These are phyloP conservation scores for Flaveria floridana DNA, from an alignment of 140 eudicot species.

Conservation along the genomic window DNA sequence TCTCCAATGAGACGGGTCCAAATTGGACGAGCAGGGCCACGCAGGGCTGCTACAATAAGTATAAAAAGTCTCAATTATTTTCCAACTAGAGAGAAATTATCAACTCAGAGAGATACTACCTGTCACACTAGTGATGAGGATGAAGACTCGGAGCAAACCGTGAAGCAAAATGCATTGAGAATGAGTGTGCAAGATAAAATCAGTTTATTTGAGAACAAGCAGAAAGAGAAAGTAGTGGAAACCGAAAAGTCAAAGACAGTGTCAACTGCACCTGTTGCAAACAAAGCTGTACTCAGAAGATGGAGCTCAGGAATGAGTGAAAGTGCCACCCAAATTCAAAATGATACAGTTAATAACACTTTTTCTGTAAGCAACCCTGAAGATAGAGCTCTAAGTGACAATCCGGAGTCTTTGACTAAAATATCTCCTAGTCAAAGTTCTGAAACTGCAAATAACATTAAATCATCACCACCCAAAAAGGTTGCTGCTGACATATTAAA, in stretches of 20 bases:
- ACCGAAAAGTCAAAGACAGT: conserved; percentile 51
- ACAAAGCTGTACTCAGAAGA: conserved; percentile 83
- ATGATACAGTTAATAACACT: conserved; percentile 37
- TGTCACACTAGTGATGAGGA: conserved; percentile 54
- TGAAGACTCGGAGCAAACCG: conserved; percentile 50
- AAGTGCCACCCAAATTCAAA: conserved; percentile 39
- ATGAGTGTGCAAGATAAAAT: conserved; percentile 95
- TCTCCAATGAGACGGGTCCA: conserved; percentile 97
- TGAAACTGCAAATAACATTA: conserved; percentile 38
- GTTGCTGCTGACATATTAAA: conserved; percentile 29
- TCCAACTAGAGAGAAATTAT: conserved; percentile 60
- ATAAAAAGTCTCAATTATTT: conserved; percentile 65
- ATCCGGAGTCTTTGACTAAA: conserved; percentile 27
- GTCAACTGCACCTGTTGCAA: conserved; percentile 44
- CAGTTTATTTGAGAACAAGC: conserved; percentile 83
- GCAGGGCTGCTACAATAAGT: conserved; percentile 67
- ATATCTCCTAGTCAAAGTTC: conserved; percentile 28
- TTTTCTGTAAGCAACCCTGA: conserved; percentile 27
- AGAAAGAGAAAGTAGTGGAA: conserved; percentile 58
- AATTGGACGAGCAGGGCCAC: conserved; percentile 88
- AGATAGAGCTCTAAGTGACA: conserved; percentile 32
- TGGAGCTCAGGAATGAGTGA: conserved; percentile 91
- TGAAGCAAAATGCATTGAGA: conserved; percentile 55
- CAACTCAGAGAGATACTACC: conserved; percentile 55
- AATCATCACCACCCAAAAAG: conserved; percentile 36